These are phyloP conservation scores for Monosporozyma unispora DNA, from an alignment of 805 yeast species.

Conservation along the genomic window DNA sequence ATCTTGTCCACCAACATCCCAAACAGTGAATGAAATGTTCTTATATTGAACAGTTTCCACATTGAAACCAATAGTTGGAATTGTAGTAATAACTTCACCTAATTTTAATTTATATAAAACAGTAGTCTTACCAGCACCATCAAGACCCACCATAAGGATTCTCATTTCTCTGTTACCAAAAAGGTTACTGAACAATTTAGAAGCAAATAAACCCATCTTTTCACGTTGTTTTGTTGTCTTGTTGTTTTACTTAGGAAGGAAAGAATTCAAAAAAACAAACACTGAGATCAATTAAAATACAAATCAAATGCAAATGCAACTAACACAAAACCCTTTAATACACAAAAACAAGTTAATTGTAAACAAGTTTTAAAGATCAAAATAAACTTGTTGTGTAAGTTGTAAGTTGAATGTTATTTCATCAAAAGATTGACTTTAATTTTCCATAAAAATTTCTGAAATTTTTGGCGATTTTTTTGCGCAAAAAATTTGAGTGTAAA, in stretches of 20 bases:
- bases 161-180: conserved; percentile 98
- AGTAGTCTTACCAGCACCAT: conserved; percentile 98
- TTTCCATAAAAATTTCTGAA: background rate
- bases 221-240: background rate
- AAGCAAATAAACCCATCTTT: conserved; percentile 87
- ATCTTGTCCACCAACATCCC: conserved; percentile 99
- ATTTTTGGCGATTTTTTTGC: background rate
- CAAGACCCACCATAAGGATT: conserved; percentile 95
- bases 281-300: background rate
- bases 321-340: background rate
- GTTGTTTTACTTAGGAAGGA: background rate
- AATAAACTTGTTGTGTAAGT: background rate
- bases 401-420: background rate
- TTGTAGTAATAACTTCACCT: conserved; percentile 93
- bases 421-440: background rate
- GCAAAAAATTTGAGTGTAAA: background rate
- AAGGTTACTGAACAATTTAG: conserved; percentile 89
- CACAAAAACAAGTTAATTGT: background rate
- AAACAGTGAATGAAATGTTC: conserved; percentile 91
- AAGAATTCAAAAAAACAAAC: background rate
- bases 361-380: background rate
- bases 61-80: conserved; percentile 95
- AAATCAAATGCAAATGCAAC: background rate
- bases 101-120: conserved; percentile 89
- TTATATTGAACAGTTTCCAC: conserved; percentile 96